A percentile compares a stretch with the other conserved stretches of the same genome.
Conservation (phyloP, 2,329 filamentous ascomycete genomes). For the Pseudogymnoascus sp. region DNA sequence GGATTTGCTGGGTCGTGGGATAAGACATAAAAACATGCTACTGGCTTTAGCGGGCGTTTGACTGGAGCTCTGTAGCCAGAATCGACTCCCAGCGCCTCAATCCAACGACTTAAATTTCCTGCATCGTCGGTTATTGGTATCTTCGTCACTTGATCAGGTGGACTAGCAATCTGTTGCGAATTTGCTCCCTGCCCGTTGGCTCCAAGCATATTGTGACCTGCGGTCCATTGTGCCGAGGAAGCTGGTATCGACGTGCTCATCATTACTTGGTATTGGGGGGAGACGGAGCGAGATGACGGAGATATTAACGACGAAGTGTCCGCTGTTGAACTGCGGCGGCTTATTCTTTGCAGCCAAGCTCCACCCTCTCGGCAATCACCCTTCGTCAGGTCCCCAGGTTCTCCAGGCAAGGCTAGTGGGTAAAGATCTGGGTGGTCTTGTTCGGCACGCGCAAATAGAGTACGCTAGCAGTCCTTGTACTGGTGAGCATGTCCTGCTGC, state of each 20-base stretch:
- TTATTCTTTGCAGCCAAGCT: slow-evolving; percentile 37
- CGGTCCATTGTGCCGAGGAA: slow-evolving; percentile 46
- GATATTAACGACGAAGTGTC: slow-evolving; percentile 56
- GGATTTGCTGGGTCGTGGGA: slow-evolving; percentile 44
- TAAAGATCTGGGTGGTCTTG: slow-evolving; percentile 72
- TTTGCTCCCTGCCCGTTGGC: slow-evolving; percentile 38
- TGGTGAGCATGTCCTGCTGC: slow-evolving; percentile 86
- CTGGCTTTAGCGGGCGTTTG: slow-evolving; percentile 61
- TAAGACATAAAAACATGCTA: slow-evolving; percentile 83
- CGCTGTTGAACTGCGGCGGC: slow-evolving; percentile 50
- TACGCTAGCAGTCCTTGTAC: slow-evolving; percentile 69
- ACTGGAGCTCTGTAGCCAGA: slow-evolving; percentile 71
- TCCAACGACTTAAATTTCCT: slow-evolving; percentile 69
- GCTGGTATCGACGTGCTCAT: slow-evolving; percentile 22
- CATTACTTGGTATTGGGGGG: slow-evolving; percentile 51
- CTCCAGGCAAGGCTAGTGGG: slow-evolving; percentile 66
- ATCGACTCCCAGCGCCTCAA: slow-evolving; percentile 89
- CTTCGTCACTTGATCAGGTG: slow-evolving; percentile 48
- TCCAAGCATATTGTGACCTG: slow-evolving; percentile 15
- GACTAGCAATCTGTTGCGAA: slow-evolving; percentile 36
- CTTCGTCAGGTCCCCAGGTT: slow-evolving; percentile 53
- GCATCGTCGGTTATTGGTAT: slow-evolving; percentile 50
- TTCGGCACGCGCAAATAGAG: slow-evolving; percentile 69
- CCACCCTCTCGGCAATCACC: slow-evolving; percentile 31
- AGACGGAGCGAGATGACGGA: slow-evolving; percentile 58